phyloP scores from a whole-genome alignment of 768 basidiomycete species.

The Phanerochaete sordida region DNA sequence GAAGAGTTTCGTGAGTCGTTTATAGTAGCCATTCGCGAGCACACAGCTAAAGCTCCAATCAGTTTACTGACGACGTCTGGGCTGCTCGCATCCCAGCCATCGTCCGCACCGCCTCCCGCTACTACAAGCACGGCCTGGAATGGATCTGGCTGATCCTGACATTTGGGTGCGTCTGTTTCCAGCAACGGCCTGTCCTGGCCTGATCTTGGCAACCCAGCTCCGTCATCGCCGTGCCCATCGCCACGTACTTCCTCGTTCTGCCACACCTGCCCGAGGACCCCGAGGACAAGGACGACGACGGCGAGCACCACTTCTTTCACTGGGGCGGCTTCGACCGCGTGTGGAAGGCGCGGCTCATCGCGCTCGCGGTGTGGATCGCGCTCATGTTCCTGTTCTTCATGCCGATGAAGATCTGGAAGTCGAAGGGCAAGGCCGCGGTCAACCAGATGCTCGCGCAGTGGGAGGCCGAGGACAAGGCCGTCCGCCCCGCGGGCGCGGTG shows the following conservation, averaged over 20 bases:
- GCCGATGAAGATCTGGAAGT: conserved; percentile 48
- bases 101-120: conserved; percentile 32
- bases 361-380: conserved; percentile 35
- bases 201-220: conserved; percentile 26
- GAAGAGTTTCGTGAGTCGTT: conserved; percentile 29
- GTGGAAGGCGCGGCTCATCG: conserved; percentile 34
- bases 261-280: conserved; percentile 22
- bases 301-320: conserved; percentile 1
- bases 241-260: conserved; percentile 33
- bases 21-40: not conserved
- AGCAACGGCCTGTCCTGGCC: not conserved
- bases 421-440: conserved; percentile 37
- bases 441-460: conserved; percentile 35
- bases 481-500: conserved; percentile 18
- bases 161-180: conserved; percentile 33
- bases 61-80: conserved; percentile 38
- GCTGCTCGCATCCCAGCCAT: conserved; percentile 37
- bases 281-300: conserved; percentile 17
- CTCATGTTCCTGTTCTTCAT: conserved; percentile 34
- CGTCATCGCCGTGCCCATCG: conserved; percentile 37
- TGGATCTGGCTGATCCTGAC: conserved; percentile 35
- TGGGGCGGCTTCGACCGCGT: conserved; percentile 16
- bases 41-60: not conserved
- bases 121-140: conserved; percentile 43
- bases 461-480: conserved; percentile 36